Conservation (phyloP, 2,329 filamentous ascomycete genomes). For the Juglanconis juglandina region DNA sequence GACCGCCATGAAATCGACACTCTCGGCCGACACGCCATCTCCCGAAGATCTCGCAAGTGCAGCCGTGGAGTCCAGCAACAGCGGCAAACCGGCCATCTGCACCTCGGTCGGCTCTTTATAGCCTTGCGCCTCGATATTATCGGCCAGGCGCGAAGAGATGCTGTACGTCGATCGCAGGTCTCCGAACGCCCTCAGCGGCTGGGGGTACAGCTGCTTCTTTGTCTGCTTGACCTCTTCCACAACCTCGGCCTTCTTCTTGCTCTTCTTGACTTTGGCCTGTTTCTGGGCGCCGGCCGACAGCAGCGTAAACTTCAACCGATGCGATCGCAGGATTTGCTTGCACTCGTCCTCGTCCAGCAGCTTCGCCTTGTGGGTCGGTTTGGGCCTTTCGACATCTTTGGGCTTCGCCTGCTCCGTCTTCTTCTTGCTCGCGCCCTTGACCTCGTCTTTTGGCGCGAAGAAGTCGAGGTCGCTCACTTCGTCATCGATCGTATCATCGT, state of each 20-base stretch:
- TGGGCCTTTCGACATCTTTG: constrained; percentile 23
- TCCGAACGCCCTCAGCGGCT: constrained; percentile 73
- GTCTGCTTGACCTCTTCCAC: constrained; percentile 46
- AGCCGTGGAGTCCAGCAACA: constrained; percentile 61
- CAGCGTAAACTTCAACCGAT: constrained; percentile 80
- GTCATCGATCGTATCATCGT: constrained; percentile 29
- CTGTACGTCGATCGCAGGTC: constrained; percentile 68
- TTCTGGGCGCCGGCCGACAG: constrained; percentile 53
- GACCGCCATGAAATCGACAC: constrained; percentile 77
- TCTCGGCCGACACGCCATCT: constrained; percentile 29
- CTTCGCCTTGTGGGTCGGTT: constrained; percentile 29
- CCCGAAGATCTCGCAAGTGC: constrained; percentile 41
- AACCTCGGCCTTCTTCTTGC: constrained; percentile 46
- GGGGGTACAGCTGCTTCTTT: constrained; percentile 67
- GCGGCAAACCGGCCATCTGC: constrained; percentile 79
- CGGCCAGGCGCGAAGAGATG: constrained; percentile 69
- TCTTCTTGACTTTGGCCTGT: constrained; percentile 49
- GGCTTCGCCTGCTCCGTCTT: constrained; percentile 19
- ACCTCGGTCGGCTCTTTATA: constrained; percentile 91
- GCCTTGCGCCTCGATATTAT: constrained; percentile 79
- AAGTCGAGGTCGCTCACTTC: constrained; percentile 53
- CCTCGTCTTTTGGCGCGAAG: constrained; percentile 49
- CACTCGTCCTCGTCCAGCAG: constrained; percentile 67
- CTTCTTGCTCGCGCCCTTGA: constrained; percentile 19
- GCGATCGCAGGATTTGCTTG: constrained; percentile 69